These are phyloP conservation scores for Penicillium sp. DNA, from an alignment of 2,329 filamentous ascomycete species.

Conservation along the genomic window DNA sequence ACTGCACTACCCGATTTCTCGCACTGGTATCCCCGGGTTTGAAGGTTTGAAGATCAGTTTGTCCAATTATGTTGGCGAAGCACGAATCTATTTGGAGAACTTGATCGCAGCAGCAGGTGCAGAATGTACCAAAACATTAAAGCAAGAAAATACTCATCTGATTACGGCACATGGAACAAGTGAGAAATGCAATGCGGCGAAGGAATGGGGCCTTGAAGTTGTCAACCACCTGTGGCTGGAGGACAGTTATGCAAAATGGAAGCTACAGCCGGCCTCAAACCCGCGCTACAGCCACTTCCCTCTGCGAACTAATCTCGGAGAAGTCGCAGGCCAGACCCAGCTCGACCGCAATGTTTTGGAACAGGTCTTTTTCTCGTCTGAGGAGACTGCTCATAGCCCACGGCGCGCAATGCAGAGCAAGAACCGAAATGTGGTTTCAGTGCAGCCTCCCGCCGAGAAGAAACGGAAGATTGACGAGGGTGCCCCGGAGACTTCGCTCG, in stretches of 20 bases:
- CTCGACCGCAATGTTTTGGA: constrained; percentile 73
- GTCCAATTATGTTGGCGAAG: constrained; percentile 95
- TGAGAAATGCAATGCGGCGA: constrained; percentile 89
- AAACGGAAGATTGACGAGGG: constrained; percentile 20
- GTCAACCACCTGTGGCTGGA: constrained; percentile 97
- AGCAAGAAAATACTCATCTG: constrained; percentile 90
- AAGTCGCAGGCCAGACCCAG: constrained; percentile 86
- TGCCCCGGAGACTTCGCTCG: constrained; percentile 19
- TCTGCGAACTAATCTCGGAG: constrained; percentile 82
- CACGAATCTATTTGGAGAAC: constrained; percentile 89
- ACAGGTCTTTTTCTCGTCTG: constrained; percentile 60
- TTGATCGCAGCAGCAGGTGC: constrained; percentile 80
- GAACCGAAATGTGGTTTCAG: constrained; percentile 34
- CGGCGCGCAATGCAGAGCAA: constrained; percentile 38
- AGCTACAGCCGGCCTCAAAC: constrained; percentile 69
- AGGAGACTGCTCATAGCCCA: constrained; percentile 24
- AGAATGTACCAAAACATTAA: constrained; percentile 92
- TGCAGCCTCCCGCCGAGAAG: constrained; percentile 26
- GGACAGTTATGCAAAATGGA: constrained; percentile 90
- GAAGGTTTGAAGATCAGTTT: constrained; percentile 75
- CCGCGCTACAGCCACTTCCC: constrained; percentile 84
- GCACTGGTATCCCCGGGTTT: constrained; percentile 76
- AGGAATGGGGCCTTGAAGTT: constrained; percentile 87
- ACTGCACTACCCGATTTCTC: constrained; percentile 85
- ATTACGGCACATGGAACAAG: constrained; percentile 86